phyloP scores from a whole-genome alignment of 768 basidiomycete species.

The Sarcodon sp. region DNA sequence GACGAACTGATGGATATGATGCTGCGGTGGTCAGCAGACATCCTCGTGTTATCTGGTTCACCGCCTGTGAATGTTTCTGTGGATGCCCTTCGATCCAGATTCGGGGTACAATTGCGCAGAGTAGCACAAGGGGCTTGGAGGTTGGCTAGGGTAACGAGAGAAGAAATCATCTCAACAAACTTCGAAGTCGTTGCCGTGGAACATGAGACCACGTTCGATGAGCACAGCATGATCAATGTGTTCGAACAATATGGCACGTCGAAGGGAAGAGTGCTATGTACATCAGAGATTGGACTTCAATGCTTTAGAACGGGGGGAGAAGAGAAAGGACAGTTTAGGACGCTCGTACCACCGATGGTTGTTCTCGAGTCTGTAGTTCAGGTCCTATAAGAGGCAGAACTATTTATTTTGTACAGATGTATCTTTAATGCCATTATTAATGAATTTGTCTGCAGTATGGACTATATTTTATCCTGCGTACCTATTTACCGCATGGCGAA shows the following conservation, averaged over 20 bases:
- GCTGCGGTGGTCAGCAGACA: constrained; percentile 57
- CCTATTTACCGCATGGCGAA: too few relatives aligned
- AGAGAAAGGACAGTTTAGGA: background rate
- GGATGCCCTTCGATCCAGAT: constrained; percentile 31
- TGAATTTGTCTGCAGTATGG: too few relatives aligned
- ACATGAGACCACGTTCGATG: constrained; percentile 35
- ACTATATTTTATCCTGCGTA: too few relatives aligned
- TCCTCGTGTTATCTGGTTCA: constrained; percentile 53
- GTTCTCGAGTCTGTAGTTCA: constrained; percentile 2
- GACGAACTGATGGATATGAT: constrained; percentile 66
- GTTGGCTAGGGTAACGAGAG: constrained; percentile 49
- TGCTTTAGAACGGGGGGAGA: constrained; percentile 39
- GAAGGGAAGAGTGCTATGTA: constrained; percentile 37
- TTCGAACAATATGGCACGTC: constrained; percentile 48
- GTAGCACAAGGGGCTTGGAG: constrained; percentile 53
- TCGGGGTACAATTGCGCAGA: constrained; percentile 47
- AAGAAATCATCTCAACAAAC: constrained; percentile 68
- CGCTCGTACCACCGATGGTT: constrained; percentile 9
- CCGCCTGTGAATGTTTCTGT: constrained; percentile 12
- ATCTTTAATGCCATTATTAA: background rate
- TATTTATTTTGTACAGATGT: background rate
- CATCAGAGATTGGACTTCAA: constrained; percentile 59
- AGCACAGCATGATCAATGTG: constrained; percentile 41
- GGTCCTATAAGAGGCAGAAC: background rate
- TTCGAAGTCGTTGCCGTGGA: constrained; percentile 61